Conservation (phyloP, 2,329 filamentous ascomycete genomes). For the Pseudocercospora musae region DNA sequence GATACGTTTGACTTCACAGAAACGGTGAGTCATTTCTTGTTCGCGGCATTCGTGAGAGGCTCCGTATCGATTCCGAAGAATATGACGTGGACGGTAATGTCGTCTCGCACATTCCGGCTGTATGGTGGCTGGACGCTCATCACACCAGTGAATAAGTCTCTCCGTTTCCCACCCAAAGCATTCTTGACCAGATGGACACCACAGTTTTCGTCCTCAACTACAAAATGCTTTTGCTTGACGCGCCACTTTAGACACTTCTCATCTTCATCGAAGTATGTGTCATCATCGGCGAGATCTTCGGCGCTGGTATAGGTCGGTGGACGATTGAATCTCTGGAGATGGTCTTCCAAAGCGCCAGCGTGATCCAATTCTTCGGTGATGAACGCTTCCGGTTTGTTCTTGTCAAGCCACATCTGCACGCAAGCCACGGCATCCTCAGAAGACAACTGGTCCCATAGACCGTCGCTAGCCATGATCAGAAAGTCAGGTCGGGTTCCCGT, state of each 20-base stretch:
- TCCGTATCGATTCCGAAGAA: slow-evolving; percentile 45
- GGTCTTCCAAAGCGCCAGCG: slow-evolving; percentile 6
- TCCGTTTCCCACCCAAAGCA: slow-evolving; percentile 49
- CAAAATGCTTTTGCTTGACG: slow-evolving; percentile 44
- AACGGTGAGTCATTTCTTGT: slow-evolving; percentile 4
- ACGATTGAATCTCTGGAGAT: not conserved
- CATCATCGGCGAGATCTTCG: slow-evolving; percentile 29
- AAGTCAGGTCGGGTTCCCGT: slow-evolving; percentile 51
- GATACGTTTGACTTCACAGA: not conserved
- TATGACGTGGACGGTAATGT: slow-evolving; percentile 53
- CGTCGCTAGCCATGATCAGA: slow-evolving; percentile 64
- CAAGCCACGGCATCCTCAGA: slow-evolving; percentile 34
- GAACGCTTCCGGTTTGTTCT: slow-evolving; percentile 32
- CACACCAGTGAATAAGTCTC: slow-evolving; percentile 40
- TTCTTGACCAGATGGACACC: slow-evolving; percentile 53
- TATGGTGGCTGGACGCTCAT: slow-evolving; percentile 36
- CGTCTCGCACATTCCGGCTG: slow-evolving; percentile 46
- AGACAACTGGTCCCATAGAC: slow-evolving; percentile 51
- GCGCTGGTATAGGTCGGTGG: slow-evolving; percentile 14
- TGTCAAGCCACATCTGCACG: slow-evolving; percentile 56
- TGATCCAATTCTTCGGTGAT: slow-evolving; percentile 10
- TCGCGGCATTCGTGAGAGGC: not conserved
- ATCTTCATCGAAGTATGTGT: slow-evolving; percentile 35
- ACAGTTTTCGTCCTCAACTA: slow-evolving; percentile 50
- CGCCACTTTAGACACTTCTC: slow-evolving; percentile 42